A percentile compares a stretch with the other conserved stretches of the same genome.
phyloP scores from a whole-genome alignment of 768 basidiomycete species.

The Holtermannia corniformis region DNA sequence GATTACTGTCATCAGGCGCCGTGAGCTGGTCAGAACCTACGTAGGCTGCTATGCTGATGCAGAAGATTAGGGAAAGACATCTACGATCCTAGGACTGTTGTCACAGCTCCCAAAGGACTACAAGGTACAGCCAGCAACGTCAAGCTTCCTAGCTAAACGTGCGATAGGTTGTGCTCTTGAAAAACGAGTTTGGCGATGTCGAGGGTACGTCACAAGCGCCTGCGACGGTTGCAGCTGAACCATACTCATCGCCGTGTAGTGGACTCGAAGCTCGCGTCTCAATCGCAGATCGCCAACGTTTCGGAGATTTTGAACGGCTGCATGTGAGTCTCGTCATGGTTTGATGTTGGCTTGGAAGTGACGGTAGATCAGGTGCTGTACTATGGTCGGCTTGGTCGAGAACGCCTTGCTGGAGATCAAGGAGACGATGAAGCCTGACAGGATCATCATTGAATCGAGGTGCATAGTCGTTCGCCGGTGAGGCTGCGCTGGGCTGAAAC shows the following conservation, averaged over 20 bases:
- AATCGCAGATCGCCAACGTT: constrained; percentile 68
- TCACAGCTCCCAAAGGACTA: constrained; percentile 74
- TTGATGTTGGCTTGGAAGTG: not conserved
- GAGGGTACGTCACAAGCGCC: constrained; percentile 50
- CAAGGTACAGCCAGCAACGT: constrained; percentile 42
- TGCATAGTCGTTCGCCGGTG: constrained; percentile 42
- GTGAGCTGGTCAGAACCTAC: constrained; percentile 7
- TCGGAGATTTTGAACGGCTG: constrained; percentile 95
- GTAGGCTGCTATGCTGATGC: constrained; percentile 32
- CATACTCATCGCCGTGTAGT: constrained; percentile 46
- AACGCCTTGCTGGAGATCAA: constrained; percentile 78
- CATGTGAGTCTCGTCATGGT: constrained; percentile 51
- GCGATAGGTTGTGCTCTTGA: constrained; percentile 62
- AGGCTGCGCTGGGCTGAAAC: not conserved
- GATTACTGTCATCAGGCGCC: constrained; percentile 26
- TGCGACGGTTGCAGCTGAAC: not conserved
- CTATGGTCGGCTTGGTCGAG: constrained; percentile 90
- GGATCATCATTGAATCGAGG: constrained; percentile 95
- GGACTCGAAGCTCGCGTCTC: constrained; percentile 79
- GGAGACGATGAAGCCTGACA: constrained; percentile 69
- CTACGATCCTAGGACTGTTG: constrained; percentile 64
- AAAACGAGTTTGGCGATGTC: constrained; percentile 94
- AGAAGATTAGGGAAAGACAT: constrained; percentile 34
- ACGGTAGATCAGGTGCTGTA: constrained; percentile 62
- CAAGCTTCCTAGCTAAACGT: not conserved